phyloP scores from a whole-genome alignment of 1,284 basidiomycete genomes.

The Sporisorium iseilematis-ciliati region DNA sequence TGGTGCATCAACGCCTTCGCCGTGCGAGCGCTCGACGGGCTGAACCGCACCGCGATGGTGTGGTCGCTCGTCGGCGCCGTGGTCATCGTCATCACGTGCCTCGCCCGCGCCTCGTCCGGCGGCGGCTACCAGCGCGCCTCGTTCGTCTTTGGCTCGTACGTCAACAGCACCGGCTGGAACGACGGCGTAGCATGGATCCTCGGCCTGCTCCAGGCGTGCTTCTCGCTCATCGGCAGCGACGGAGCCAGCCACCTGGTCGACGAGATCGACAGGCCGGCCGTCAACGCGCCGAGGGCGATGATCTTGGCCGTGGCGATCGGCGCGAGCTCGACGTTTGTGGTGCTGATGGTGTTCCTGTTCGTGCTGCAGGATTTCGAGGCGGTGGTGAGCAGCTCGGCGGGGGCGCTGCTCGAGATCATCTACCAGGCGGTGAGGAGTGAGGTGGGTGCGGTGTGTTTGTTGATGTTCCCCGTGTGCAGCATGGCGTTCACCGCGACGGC shows the following conservation, averaged over 20 bases:
- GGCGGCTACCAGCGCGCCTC: constrained; percentile 70
- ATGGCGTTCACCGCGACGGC: constrained; percentile 69
- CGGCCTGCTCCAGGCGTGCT: constrained; percentile 71
- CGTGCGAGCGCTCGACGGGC: constrained; percentile 41
- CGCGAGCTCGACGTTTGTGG: constrained; percentile 75
- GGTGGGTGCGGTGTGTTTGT: constrained; percentile 76
- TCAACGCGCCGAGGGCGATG: constrained; percentile 76
- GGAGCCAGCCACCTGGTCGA: constrained; percentile 73
- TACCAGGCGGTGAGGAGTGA: constrained; percentile 76
- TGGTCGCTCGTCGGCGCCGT: constrained; percentile 70
- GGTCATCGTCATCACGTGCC: constrained; percentile 70
- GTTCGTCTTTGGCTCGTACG: constrained; percentile 71
- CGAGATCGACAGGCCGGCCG: constrained; percentile 76
- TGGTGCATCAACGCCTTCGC: constrained; percentile 63
- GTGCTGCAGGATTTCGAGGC: constrained; percentile 75
- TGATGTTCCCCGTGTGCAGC: constrained; percentile 70
- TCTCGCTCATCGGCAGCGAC: constrained; percentile 69
- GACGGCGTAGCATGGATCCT: constrained; percentile 72
- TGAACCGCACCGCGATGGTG: constrained; percentile 46
- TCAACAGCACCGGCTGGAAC: constrained; percentile 72
- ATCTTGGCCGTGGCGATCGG: constrained; percentile 77
- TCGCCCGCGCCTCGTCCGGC: constrained; percentile 66
- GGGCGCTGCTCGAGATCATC: constrained; percentile 78
- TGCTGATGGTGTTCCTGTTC: constrained; percentile 79
- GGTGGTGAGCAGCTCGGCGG: constrained; percentile 75